These are phyloP conservation scores for Beauveria bassiana DNA, from an alignment of 2,329 filamentous ascomycete genomes.

Conservation along the genomic window DNA sequence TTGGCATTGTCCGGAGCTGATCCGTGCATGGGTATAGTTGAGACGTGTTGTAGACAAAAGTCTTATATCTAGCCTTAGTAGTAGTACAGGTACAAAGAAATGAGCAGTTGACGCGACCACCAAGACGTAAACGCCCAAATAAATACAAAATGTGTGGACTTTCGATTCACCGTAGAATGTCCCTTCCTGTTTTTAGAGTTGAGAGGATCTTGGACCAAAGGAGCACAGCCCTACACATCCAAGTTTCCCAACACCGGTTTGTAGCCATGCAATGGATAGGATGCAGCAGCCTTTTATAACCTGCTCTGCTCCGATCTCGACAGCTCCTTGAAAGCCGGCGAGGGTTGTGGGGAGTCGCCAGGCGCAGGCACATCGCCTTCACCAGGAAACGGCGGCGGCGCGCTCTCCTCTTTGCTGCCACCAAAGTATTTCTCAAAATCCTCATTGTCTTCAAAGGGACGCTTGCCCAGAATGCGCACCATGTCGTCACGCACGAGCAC, in stretches of 20 bases:
- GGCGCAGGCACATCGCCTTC: slow-evolving; percentile 31
- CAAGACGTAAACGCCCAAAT: slow-evolving; percentile 9
- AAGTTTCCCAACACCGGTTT: not conserved
- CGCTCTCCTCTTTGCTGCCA: slow-evolving; percentile 46
- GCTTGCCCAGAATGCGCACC: slow-evolving; percentile 74
- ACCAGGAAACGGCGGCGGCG: slow-evolving; percentile 48
- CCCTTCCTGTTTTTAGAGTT: slow-evolving; percentile 1
- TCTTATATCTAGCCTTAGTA: slow-evolving; percentile 11
- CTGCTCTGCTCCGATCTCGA: slow-evolving; percentile 13
- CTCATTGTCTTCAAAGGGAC: slow-evolving; percentile 73
- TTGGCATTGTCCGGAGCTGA: not conserved
- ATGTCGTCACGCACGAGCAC: slow-evolving; percentile 87
- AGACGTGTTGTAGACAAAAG: slow-evolving; percentile 3
- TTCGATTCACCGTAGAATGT: not conserved
- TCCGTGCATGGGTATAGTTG: not conserved
- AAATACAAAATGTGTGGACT: slow-evolving; percentile 3
- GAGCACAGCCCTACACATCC: not conserved
- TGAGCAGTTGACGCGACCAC: slow-evolving; percentile 9
- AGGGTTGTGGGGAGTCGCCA: slow-evolving; percentile 28
- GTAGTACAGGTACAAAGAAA: slow-evolving; percentile 11
- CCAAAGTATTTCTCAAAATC: slow-evolving; percentile 96
- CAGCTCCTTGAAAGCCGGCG: slow-evolving; percentile 30
- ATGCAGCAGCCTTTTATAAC: not conserved
- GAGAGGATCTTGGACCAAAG: not conserved
- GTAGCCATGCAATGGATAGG: not conserved